Conservation (phyloP, 139 green algal genomes). For the Asterochloris erici region DNA sequence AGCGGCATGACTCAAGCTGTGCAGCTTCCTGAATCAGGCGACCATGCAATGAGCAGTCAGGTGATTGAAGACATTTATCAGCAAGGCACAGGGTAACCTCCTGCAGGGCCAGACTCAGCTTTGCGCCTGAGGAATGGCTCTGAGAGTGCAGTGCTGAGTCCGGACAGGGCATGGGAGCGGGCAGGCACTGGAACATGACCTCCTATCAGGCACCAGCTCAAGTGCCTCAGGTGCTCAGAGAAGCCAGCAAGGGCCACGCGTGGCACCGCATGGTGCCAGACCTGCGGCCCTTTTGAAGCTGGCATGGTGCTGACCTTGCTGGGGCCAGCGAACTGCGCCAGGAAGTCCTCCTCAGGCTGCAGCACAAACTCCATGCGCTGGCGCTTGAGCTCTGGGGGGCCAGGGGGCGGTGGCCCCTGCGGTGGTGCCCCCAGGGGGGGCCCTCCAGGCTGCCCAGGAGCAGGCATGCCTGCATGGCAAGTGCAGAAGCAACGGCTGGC, state of each 20-base stretch:
- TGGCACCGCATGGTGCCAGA: neutral
- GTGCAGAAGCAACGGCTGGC: too few species aligned
- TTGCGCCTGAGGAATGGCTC: too few species aligned
- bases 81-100: too few species aligned
- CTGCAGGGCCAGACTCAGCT: too few species aligned
- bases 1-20: neutral
- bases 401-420: constrained; percentile 37
- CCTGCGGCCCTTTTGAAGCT: neutral
- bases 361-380: constrained; percentile 66
- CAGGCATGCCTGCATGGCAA: constrained; percentile 4
- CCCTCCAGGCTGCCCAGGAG: neutral
- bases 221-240: neutral
- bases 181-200: too few species aligned
- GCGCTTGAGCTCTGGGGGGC: constrained; percentile 46
- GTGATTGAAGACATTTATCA: too few species aligned
- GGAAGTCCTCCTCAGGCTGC: constrained; percentile 75
- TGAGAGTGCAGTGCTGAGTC: too few species aligned
- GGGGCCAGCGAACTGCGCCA: constrained; percentile 43
- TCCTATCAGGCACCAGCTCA: too few species aligned
- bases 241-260: neutral
- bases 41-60: too few species aligned
- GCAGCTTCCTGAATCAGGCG: neutral
- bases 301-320: constrained; percentile 27
- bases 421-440: constrained; percentile 23
- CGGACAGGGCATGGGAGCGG: too few species aligned